Base-by-base conservation (phyloP, 2,329 filamentous ascomycete species). In the Aphanocladium album region DNA sequence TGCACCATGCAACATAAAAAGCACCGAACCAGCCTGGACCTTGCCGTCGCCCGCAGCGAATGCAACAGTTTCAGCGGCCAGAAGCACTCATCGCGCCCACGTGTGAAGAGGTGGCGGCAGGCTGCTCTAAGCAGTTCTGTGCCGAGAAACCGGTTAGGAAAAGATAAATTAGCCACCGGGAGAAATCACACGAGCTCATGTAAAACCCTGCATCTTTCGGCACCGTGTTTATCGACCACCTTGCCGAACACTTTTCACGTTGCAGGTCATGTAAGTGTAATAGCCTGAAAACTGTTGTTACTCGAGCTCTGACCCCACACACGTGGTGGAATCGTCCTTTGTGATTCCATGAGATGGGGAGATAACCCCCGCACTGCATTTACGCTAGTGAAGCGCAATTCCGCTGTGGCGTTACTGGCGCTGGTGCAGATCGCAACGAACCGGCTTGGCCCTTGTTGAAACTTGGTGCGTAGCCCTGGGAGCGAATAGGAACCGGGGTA, bases 281-380 rank as follows among this genome's bases (percentile, higher is more conserved):
- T n/a, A 30, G 30, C 30, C 30, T 30, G 30, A 5, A 30, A 9
- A 9, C 5, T 12, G 41, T 6, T 27, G 25, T 30, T 17, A 3
- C 23, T 21, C 1, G 7, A 33, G 39, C 17, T 12, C 9, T 8
- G 35, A 30, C 55, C 33, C 55, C 56, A 58, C 45, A 58, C 56
- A 59, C 56, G 56, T 59, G 56, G 46, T 52, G 19, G 30, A 33
- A 51, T 43, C 35, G 35, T 17, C 56, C 9, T 33, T 33, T 52
- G 47, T 52, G 56, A 59, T 59, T 52, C 47, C 56, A 43, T 35
- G 56, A 59, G 23, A 45, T 27, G 25, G 45, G 43, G 23, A 33
- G 21, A 45, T 30, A 11, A 43, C 47, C 56, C 33, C 46, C 43
- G 45, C 45, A 12, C 50, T 41, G 33, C 21, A n/a, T 17, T 23